Evolutionary conservation across 2,329 filamentous ascomycete species (phyloP), one percentile per base, ranked within the genome.

Genomic region (Aspergillus ruber): DNA sequence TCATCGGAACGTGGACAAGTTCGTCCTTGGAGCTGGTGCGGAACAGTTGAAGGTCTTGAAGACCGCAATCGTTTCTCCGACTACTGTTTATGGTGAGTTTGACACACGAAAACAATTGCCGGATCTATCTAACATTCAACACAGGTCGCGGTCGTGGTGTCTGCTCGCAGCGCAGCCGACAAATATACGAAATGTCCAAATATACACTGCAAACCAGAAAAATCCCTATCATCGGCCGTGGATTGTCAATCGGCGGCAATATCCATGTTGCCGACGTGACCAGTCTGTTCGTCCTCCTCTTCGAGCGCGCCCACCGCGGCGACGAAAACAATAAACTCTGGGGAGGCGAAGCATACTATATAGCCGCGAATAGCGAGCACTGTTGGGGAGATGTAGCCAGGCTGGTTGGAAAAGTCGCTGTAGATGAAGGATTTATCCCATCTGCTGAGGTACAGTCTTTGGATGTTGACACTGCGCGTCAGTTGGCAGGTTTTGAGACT

Each of bases 1-100:
- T 20, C 50, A 54, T 25, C 47, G 50, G 9, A 8, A 38, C 2
- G 49, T 54, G 9, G 52, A 54, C 23, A 49, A 54, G 15, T 18
- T 45, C 9, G 50, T 52, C 2, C 42, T 54, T 6, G 44, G 49
- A 7, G 46, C 52, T 0, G 50, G 29, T 3, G 32, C 10, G 2
- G 23, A 21, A 5, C 18, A 42, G 33, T 15, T 44, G 0, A 33
- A 35, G 5, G 32, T 42, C 9, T 12, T 54, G 2, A 49, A 45
- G 23, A 29, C 46, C 4, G 52, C 52, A 3, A 42, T 52, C 7
- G 33, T 54, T 18, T 48, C 44, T 17, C 52, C 50, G 3, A 42
- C 39, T 1, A 52, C 52, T 13, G 46, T 52, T 6, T 54, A 50
- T 13, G 50, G 50, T 52, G 46, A 15, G 20, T 35, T 42, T 29